Evolutionary conservation across 805 yeast species (phyloP), one percentile per base, ranked within the genome.

Genomic region (Spathaspora sp.): DNA sequence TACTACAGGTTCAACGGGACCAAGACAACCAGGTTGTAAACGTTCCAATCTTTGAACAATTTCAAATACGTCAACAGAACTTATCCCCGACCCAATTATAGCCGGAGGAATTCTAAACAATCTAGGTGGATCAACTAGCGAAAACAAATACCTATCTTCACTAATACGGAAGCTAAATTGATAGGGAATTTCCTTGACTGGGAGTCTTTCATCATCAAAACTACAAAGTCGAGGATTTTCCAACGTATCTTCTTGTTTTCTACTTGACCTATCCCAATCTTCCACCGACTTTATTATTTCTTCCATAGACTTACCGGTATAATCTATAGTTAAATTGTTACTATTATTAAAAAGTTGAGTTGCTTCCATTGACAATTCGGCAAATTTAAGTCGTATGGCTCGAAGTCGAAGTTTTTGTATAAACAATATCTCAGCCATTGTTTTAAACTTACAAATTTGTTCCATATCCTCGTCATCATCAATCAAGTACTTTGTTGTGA

Each of bases 171-270:
- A 42, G 28, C 26, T 19, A 18, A 42, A 42, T 6, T 42, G 16
- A 18, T 42, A 42, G 18, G 26, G 40, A n/a, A 45, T 18, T 17
- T 31, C 49, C 11, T 26, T 19, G n/a, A 26, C 18, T 10, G 49
- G 49, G 5, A 47, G 38, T 18, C 7, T n/a, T 40, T 51, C 54
- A 42, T 48, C 54, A 12, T 48, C 49, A 38, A n/a, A 48, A 18
- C 20, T 28, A 11, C 38, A 29, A n/a, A 51, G 23, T 16, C 7
- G 18, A 10, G 49, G 49, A 20, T 51, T 51, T 9, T 17, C 11
- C 5, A 26, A 28, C 14, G n/a, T n/a, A n/a, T n/a, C n/a, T n/a
- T 42, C 17, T 17, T 48, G 51, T 20, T 26, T 12, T 17, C 26
- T 6, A 23, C 26, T 23, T 23, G 6, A 6, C 6, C 3, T 17